Conservation (phyloP, 345 rosid genomes). For the Pelargonium nanum region DNA sequence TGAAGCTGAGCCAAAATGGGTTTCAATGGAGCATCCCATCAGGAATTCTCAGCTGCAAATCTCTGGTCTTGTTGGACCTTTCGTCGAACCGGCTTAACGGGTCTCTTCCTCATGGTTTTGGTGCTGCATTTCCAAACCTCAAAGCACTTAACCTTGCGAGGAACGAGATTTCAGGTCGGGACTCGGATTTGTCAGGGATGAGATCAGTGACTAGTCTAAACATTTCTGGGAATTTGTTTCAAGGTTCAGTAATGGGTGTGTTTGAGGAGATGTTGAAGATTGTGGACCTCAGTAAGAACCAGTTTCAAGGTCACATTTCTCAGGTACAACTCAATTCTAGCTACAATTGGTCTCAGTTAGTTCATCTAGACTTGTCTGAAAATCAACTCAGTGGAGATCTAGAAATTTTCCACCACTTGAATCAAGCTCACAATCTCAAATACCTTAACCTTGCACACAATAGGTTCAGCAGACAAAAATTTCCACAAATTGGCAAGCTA, state of each 20-base stretch:
- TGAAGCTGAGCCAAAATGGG: conserved; percentile 49
- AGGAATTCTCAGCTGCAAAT: conserved; percentile 42
- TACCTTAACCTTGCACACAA: conserved; percentile 73
- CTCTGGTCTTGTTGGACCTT: conserved; percentile 50
- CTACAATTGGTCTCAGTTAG: conserved; percentile 46
- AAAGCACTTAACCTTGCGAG: conserved; percentile 53
- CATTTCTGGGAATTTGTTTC: conserved; percentile 59
- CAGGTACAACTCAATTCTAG: conserved; percentile 63
- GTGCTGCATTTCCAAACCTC: conserved; percentile 66
- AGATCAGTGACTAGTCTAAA: conserved; percentile 48
- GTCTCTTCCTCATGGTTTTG: conserved; percentile 63
- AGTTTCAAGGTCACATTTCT: conserved; percentile 69
- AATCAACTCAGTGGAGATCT: conserved; percentile 73
- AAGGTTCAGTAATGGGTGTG: conserved; percentile 46
- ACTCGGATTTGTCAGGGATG: conserved; percentile 40
- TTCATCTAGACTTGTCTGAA: conserved; percentile 75
- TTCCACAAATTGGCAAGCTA: conserved; percentile 42
- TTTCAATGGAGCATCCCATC: conserved; percentile 54
- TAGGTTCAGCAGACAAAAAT: conserved; percentile 46
- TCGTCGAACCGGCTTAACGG: conserved; percentile 65
- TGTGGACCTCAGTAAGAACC: conserved; percentile 71
- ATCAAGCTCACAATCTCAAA: conserved; percentile 43
- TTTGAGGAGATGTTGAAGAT: conserved; percentile 40
- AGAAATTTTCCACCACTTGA: conserved; percentile 38
- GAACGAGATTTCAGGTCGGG: conserved; percentile 51